These are phyloP conservation scores for Kodamaea sp. DNA, from an alignment of 1,139 yeast genomes.

Conservation along the genomic window DNA sequence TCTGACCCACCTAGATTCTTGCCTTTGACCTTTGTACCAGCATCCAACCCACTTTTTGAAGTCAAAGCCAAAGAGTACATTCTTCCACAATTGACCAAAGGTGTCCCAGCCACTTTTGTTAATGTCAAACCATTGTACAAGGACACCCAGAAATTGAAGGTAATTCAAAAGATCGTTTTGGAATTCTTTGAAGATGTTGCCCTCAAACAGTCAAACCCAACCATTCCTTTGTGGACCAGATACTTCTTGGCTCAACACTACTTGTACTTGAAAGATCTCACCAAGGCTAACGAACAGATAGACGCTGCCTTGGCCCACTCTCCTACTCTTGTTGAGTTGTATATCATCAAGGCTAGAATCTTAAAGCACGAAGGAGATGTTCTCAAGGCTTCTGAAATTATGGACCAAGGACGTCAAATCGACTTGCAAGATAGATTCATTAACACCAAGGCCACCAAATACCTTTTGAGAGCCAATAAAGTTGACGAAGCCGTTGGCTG, in stretches of 20 bases:
- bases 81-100: slow-evolving; percentile 62
- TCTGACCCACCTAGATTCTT: slow-evolving; percentile 79
- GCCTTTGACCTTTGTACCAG: slow-evolving; percentile 73
- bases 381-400: slow-evolving; percentile 59
- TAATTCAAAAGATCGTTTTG: slow-evolving; percentile 56
- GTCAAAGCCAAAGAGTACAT: slow-evolving; percentile 54
- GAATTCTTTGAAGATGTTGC: slow-evolving; percentile 42
- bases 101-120: slow-evolving; percentile 90
- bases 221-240: slow-evolving; percentile 69
- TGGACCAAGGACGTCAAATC: slow-evolving; percentile 71
- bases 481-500: slow-evolving; percentile 74
- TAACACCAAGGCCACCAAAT: slow-evolving; percentile 86
- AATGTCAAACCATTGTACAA: slow-evolving; percentile 80
- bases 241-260: slow-evolving; percentile 84
- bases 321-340: slow-evolving; percentile 81
- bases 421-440: slow-evolving; percentile 91
- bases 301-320: slow-evolving; percentile 71
- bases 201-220: slow-evolving; percentile 41
- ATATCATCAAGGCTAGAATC: slow-evolving; percentile 78
- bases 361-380: slow-evolving; percentile 69
- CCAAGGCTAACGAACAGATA: slow-evolving; percentile 54
- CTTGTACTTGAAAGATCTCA: slow-evolving; percentile 54
- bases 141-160: slow-evolving; percentile 44
- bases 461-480: slow-evolving; percentile 75
- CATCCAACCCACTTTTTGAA: slow-evolving; percentile 48